These are phyloP conservation scores for Fusarium guadeloupense DNA, from an alignment of 2,329 filamentous ascomycete species.

Conservation along the genomic window DNA sequence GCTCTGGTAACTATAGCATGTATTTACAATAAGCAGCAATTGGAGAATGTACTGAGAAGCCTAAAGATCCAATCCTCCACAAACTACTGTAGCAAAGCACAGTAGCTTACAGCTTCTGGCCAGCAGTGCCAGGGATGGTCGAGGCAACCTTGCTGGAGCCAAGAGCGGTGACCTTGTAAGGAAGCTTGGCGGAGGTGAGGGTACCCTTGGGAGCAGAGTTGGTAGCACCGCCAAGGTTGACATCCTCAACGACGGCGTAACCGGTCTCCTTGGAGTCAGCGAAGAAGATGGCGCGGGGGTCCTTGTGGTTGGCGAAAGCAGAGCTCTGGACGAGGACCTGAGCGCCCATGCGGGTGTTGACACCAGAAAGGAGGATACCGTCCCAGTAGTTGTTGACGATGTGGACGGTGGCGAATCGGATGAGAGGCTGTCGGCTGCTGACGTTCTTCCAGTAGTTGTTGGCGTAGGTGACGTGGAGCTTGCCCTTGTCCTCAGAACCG, in stretches of 20 bases:
- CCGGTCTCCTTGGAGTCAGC: slow-evolving; percentile 54
- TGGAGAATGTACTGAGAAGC: background rate
- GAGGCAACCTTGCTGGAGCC: slow-evolving; percentile 57
- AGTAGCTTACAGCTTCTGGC: slow-evolving; percentile 45
- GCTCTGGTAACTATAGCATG: background rate
- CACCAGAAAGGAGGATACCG: slow-evolving; percentile 52
- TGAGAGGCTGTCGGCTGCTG: slow-evolving; percentile 68
- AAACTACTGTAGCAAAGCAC: background rate
- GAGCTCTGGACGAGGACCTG: slow-evolving; percentile 67
- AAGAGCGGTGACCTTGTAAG: slow-evolving; percentile 56
- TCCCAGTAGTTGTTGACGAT: slow-evolving; percentile 63
- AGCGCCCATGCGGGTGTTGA: slow-evolving; percentile 66
- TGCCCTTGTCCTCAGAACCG: slow-evolving; percentile 64
- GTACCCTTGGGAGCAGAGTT: slow-evolving; percentile 58
- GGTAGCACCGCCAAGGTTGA: slow-evolving; percentile 51
- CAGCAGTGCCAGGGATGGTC: slow-evolving; percentile 52
- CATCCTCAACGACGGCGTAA: slow-evolving; percentile 55
- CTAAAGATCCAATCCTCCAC: background rate
- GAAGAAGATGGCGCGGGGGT: slow-evolving; percentile 47
- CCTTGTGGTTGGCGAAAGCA: slow-evolving; percentile 55
- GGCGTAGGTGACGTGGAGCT: slow-evolving; percentile 70
- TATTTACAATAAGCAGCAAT: background rate
- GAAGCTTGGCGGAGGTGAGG: slow-evolving; percentile 62
- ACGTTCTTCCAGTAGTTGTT: slow-evolving; percentile 73
- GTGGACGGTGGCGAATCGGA: slow-evolving; percentile 75